These are phyloP conservation scores for Berkeleyomyces basicola DNA, from an alignment of 2,329 filamentous ascomycete species.

Conservation along the genomic window DNA sequence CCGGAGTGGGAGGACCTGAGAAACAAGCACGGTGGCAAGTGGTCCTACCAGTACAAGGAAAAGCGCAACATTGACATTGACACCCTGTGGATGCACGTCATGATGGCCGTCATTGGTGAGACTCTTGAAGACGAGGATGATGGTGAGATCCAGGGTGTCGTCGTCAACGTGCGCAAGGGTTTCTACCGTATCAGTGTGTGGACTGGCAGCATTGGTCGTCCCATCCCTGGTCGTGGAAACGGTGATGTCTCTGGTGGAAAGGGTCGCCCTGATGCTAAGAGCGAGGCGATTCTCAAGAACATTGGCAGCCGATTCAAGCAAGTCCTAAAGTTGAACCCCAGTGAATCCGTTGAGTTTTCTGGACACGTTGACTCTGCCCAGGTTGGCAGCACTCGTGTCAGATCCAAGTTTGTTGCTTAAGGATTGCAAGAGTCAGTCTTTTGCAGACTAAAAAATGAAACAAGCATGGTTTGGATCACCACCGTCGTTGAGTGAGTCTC, in stretches of 20 bases:
- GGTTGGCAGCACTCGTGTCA: constrained; percentile 83
- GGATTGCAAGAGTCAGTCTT: background rate
- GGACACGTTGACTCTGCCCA: constrained; percentile 91
- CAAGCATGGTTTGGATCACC: background rate
- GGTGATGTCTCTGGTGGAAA: constrained; percentile 59
- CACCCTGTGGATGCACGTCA: constrained; percentile 89
- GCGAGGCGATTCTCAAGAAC: constrained; percentile 63
- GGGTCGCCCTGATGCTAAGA: constrained; percentile 63
- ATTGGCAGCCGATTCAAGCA: constrained; percentile 91
- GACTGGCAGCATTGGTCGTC: constrained; percentile 87
- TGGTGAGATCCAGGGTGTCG: constrained; percentile 96
- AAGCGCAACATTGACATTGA: constrained; percentile 86
- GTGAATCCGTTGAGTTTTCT: constrained; percentile 80
- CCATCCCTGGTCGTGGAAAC: constrained; percentile 57
- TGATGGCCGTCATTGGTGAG: constrained; percentile 93
- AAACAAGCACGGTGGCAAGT: constrained; percentile 99
- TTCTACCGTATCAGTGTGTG: constrained; percentile 97
- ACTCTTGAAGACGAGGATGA: constrained; percentile 89
- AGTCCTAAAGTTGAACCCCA: constrained; percentile 60
- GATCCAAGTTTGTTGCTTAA: constrained; percentile 82
- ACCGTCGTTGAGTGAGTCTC: background rate
- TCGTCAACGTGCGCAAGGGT: constrained; percentile 95
- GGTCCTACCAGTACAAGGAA: constrained; percentile 96
- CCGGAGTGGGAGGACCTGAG: constrained; percentile 97
- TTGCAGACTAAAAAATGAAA: background rate